A percentile compares a stretch with the other conserved stretches of the same genome.
These are phyloP conservation scores for Chionographis japonica DNA, from an alignment of 106 monocot genomes.

Conservation along the genomic window DNA sequence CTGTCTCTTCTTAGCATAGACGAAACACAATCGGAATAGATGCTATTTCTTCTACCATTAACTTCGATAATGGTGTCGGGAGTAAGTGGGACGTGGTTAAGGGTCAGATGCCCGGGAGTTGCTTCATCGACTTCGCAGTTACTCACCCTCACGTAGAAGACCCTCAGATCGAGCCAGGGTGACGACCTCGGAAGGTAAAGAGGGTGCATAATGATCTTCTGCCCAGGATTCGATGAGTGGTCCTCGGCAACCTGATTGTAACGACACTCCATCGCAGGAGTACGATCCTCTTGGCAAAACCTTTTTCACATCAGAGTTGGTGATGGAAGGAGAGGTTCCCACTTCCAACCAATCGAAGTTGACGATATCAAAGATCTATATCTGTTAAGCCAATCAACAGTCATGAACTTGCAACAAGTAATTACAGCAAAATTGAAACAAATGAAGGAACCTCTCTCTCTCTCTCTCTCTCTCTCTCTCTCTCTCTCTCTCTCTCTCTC, in stretches of 20 bases:
- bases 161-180: slow-evolving; percentile 52
- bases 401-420: too few relatives aligned
- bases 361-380: too few relatives aligned
- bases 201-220: slow-evolving; percentile 28
- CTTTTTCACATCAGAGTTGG: background rate
- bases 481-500: too few relatives aligned
- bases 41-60: slow-evolving; percentile 42
- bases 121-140: slow-evolving; percentile 41
- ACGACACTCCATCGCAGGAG: background rate
- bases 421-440: too few relatives aligned
- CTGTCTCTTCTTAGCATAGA: slow-evolving; percentile 57
- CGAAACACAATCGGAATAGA: slow-evolving; percentile 34
- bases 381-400: too few relatives aligned
- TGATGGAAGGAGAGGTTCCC: background rate
- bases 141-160: slow-evolving; percentile 78
- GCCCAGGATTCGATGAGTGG: background rate
- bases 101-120: slow-evolving; percentile 40
- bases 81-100: slow-evolving; percentile 49
- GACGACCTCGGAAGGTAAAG: slow-evolving; percentile 19
- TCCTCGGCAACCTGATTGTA: background rate
- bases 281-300: background rate
- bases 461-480: too few relatives aligned
- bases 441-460: too few relatives aligned
- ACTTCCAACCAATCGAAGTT: too few relatives aligned
- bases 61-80: slow-evolving; percentile 48